Evolutionary conservation across 306 rosid genomes (phyloP), one percentile per base, ranked within the genome.

Genomic region (Phaseolus lunatus): DNA sequence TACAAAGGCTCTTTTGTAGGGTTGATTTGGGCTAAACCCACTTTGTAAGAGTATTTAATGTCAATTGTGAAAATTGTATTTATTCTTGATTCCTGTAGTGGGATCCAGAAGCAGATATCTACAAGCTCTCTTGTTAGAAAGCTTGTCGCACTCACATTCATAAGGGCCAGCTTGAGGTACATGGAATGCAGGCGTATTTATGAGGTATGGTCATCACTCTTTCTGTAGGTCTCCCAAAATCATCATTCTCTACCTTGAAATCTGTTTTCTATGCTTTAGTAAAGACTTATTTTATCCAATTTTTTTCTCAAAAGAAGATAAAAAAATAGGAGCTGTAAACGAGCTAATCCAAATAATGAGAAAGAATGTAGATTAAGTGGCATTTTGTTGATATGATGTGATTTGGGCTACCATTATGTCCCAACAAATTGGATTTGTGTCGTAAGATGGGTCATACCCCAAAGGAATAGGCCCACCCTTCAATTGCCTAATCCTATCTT

Each of bases 121-220:
- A 64, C 88, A 18, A 87, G 97, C 86, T 85, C 95, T 29, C 49
- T 33, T 63, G 72, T 78, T 35, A 92, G 95, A 73, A 92, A 90
- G 90, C 90, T 90, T 86, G 80, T 95, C 7, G 98, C 92, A 50
- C 85, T 88, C 50, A 75, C 96, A 83, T 92, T 92, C 81, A 69
- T 92, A 77, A 72, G 84, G 75, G 67, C 85, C 86, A 95, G 98
- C 88, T 83, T 89, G 80, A 86, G 88, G 72, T 92, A 92, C 89
- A 92, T 92, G 98, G 93, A 89, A 83, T 85, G 82, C 64, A 95
- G 88, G 84, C 85, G 97, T 76, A 92, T 92, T 82, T 92, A 89
- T 37, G 95, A 95, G 98, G 98, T 94, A 76, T 83, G 87, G 54
- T 72, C 49, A 62, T 78, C 53, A 37, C 70, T 67, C 75, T 31